Evolutionary conservation across 2,329 filamentous ascomycete species (phyloP).

Genomic region (Fusarium hostae): DNA sequence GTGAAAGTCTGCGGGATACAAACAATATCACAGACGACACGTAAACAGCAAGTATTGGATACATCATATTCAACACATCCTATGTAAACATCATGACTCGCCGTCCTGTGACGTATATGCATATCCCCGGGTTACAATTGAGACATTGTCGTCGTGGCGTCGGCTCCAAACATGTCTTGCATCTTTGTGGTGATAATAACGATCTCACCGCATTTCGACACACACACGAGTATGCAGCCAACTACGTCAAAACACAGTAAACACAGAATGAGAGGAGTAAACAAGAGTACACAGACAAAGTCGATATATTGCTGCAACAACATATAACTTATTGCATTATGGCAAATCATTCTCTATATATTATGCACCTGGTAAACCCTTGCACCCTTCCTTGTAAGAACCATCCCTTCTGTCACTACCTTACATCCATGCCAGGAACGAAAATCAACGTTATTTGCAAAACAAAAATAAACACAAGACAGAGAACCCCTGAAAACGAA

Average conservation of each 20-base stretch:
- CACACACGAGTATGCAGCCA: not conserved
- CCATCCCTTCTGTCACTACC: conserved; percentile 40
- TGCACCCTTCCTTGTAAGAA: conserved; percentile 40
- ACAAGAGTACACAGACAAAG: not conserved
- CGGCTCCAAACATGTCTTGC: conserved; percentile 16
- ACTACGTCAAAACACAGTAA: not conserved
- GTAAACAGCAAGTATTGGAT: too few relatives aligned
- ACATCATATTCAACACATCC: not conserved
- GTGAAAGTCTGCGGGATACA: too few relatives aligned
- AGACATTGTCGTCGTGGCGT: conserved; percentile 12
- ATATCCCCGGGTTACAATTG: not conserved
- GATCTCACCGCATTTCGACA: conserved; percentile 15
- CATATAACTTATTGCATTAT: conserved; percentile 25
- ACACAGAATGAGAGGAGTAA: not conserved
- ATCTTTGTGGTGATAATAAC: not conserved
- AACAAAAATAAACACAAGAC: conserved; percentile 31
- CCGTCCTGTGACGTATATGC: not conserved
- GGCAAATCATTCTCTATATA: conserved; percentile 45
- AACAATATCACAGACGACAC: not conserved
- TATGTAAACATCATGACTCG: not conserved
- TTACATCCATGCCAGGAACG: conserved; percentile 42
- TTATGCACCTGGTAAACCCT: conserved; percentile 46
- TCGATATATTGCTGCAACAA: conserved; percentile 8
- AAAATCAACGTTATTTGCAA: conserved; percentile 34
- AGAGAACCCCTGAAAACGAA: conserved; percentile 37